A percentile compares a stretch with the other conserved stretches of the same genome.
Evolutionary conservation across 306 rosid species (phyloP).

Genomic region (Ochetophila trinervis): DNA sequence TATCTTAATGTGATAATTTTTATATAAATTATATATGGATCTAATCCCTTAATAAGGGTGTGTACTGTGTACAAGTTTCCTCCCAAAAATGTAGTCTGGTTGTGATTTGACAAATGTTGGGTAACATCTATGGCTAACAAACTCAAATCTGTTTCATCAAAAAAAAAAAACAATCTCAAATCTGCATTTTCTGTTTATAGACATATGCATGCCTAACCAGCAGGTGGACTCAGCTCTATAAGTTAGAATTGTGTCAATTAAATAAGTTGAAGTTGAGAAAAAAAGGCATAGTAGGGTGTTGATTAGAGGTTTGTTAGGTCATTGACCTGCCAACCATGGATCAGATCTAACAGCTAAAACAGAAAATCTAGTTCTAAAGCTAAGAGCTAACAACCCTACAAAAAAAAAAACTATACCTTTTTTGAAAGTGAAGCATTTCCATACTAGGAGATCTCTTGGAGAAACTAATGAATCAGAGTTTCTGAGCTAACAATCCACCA

Average conservation of each 20-base stretch:
- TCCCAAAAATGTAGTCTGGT: too few relatives aligned
- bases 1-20: too few relatives aligned
- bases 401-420: too few relatives aligned
- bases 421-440: too few relatives aligned
- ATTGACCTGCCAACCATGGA: constrained; percentile 18
- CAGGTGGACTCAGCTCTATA: neutral
- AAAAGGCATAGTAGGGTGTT: neutral
- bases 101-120: too few relatives aligned
- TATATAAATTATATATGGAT: too few relatives aligned
- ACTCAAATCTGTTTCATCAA: constrained; percentile 10
- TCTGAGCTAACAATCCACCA: neutral
- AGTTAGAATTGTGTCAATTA: constrained; percentile 10
- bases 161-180: constrained; percentile 9
- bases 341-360: constrained; percentile 14
- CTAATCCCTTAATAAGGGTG: too few relatives aligned
- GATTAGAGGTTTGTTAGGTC: constrained; percentile 14
- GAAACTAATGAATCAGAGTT: neutral
- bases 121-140: neutral
- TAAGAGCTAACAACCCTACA: neutral
- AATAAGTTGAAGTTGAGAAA: constrained; percentile 5
- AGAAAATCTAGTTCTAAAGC: constrained; percentile 6
- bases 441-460: neutral
- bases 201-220: constrained; percentile 8
- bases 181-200: neutral
- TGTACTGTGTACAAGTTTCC: too few relatives aligned